Percentiles rank a stretch among this genome's conserved stretches.
phyloP scores from a whole-genome alignment of 495 filamentous ascomycete species.

The Astrothelium subdiscretum region DNA sequence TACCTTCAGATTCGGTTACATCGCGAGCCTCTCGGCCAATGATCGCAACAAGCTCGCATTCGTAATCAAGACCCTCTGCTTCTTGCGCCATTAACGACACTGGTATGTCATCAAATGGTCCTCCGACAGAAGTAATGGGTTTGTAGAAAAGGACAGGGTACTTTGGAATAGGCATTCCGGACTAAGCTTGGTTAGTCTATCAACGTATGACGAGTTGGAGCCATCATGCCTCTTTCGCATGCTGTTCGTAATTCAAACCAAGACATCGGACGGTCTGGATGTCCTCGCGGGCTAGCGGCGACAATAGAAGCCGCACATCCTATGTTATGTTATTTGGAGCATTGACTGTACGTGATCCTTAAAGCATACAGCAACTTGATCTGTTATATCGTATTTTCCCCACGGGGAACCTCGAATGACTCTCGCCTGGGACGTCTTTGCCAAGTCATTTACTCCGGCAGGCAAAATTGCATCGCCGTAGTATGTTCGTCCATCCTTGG shows the following conservation, averaged over 20 bases:
- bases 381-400: constrained; percentile 56
- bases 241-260: constrained; percentile 27
- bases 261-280: constrained; percentile 25
- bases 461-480: constrained; percentile 79
- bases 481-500: constrained; percentile 62
- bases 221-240: constrained; percentile 2
- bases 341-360: background rate
- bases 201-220: background rate
- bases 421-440: constrained; percentile 51
- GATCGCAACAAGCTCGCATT: constrained; percentile 40
- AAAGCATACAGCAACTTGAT: constrained; percentile 38
- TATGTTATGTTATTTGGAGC: background rate
- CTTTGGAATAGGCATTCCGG: constrained; percentile 21
- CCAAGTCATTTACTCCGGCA: constrained; percentile 51
- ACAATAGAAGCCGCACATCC: constrained; percentile 12
- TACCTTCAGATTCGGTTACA: constrained; percentile 24
- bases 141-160: constrained; percentile 44
- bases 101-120: constrained; percentile 30
- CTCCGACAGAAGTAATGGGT: constrained; percentile 32
- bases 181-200: background rate
- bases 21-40: constrained; percentile 38
- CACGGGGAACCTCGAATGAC: constrained; percentile 5
- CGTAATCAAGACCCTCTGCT: constrained; percentile 38
- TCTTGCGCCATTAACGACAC: constrained; percentile 41
- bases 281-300: constrained; percentile 19